Base-by-base conservation (phyloP, 2,329 filamentous ascomycete genomes). In the Pseudogymnoascus sp. region DNA sequence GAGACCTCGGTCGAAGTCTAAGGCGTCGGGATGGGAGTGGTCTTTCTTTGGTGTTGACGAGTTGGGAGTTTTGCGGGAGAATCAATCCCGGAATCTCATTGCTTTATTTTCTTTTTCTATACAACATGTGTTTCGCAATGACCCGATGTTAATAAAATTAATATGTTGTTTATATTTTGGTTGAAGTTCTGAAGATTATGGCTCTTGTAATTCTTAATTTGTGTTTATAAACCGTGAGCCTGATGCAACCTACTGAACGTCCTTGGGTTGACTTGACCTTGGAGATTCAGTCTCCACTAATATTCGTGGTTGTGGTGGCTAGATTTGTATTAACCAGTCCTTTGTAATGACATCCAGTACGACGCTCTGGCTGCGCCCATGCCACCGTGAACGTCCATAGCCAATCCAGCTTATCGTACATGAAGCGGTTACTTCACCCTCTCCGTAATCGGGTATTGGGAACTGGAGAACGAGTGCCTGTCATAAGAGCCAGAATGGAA, bases 1-100 rank as follows among this genome's bases (percentile, higher is more conserved):
- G 79, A 82, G 68, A 71, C 74, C 26, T 61, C 65, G 45, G 69
- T 82, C 39, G 75, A 60, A 15, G 67, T 65, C 57, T 70, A 65
- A 65, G 41, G 57, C 12, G n/a, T 7, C 7, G 18, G 38, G 35
- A 21, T 38, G 21, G n/a, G 52, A 60, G 15, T 58, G 39, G 30
- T 59, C 45, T 52, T 30, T 52, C 45, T 52, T 52, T 52, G 45
- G 45, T 52, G 45, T 52, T 52, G 45, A 18, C 23, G 57, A 59
- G 35, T 59, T 39, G 19, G 57, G 57, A 39, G 57, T 59, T 52
- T 57, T 57, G 55, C 45, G 45, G 45, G 45, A 52, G 2, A 52
- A 10, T 30, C 10, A 12, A 30, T 52, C 45, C 45, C 45, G 45
- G 45, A 52, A 52, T 30, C 45, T 52, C 45, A 30, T 52, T 52